Evolutionary conservation across 441 rosid species (phyloP), one percentile per base, ranked within the genome.

Genomic region (Hura crepitans): DNA sequence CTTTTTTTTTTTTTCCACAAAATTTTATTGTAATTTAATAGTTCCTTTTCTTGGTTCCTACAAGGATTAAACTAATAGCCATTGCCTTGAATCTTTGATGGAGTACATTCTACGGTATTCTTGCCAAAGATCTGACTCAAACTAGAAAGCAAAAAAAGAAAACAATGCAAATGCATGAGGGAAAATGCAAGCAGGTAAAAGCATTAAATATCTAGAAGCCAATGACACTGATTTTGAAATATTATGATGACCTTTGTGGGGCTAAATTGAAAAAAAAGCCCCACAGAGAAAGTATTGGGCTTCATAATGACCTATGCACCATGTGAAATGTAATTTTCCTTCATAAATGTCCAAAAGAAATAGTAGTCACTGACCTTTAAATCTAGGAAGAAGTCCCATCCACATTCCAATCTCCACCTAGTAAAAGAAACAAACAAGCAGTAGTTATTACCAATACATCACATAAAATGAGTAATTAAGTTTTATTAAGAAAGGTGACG

Each of bases 11-110:
- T n/a, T n/a, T n/a, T n/a, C n/a, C n/a, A n/a, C n/a, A n/a, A 53
- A 33, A 9, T 65, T 60, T 59, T 22, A 12, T 39, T 4, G 10
- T 56, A 49, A 51, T 58, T 31, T 30, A 58, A 30, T 15, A 68
- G 28, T 45, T 50, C 59, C 67, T 50, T 60, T 62, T 72, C 62
- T 69, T 15, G 74, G 75, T 68, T 65, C 54, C 59, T 62, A 46
- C 81, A 72, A 62, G 62, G 23, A 66, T 55, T 68, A 67, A 61
- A 72, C 57, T 62, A 64, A 17, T 37, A 35, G 58, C 33, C 56
- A 65, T 31, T 61, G 55, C 78, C 72, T 62, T 79, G 84, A 77
- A 75, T 78, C 74, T 72, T n/a, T 62, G 79, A 60, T 77, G 82
- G 78, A 78, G 80, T 79, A 67, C 66, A 74, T 22, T 59, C 60